Conservation (phyloP, 805 yeast species). For the Ascoidea asiatica region DNA sequence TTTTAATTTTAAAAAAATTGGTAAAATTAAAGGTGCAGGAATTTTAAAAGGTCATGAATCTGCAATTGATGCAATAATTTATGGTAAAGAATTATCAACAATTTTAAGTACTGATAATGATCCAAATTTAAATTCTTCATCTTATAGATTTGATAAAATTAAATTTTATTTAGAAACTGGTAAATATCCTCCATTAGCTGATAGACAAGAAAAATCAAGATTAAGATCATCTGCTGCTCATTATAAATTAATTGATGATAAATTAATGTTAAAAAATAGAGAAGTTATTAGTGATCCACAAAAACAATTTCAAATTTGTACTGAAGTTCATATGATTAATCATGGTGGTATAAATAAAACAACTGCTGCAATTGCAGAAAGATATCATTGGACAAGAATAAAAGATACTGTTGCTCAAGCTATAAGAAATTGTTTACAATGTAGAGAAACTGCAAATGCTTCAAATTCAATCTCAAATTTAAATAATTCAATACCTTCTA, state of each 20-base stretch:
- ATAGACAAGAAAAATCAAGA: slow-evolving; percentile 78
- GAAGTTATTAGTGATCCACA: slow-evolving; percentile 74
- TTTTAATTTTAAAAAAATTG: slow-evolving; percentile 63
- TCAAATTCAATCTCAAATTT: not conserved
- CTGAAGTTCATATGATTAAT: slow-evolving; percentile 48
- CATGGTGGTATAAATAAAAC: slow-evolving; percentile 89
- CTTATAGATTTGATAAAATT: slow-evolving; percentile 55
- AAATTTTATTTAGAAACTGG: slow-evolving; percentile 72
- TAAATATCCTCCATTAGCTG: slow-evolving; percentile 70
- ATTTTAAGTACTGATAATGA: slow-evolving; percentile 20
- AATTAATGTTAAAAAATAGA: slow-evolving; percentile 59
- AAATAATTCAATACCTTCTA: not conserved
- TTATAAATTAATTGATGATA: slow-evolving; percentile 59
- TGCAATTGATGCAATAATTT: slow-evolving; percentile 78
- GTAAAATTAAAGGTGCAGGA: slow-evolving; percentile 79
- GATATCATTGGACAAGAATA: slow-evolving; percentile 84
- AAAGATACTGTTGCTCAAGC: slow-evolving; percentile 78
- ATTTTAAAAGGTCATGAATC: slow-evolving; percentile 71
- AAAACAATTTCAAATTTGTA: slow-evolving; percentile 62
- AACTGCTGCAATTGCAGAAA: slow-evolving; percentile 62
- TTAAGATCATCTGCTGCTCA: slow-evolving; percentile 69
- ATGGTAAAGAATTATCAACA: slow-evolving; percentile 63
- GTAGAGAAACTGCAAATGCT: slow-evolving; percentile 31
- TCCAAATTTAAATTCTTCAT: not conserved
- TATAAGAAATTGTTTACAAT: slow-evolving; percentile 60